Base-by-base conservation (phyloP, 202 grass and related monocot genomes). In the Musa balbisiana region DNA sequence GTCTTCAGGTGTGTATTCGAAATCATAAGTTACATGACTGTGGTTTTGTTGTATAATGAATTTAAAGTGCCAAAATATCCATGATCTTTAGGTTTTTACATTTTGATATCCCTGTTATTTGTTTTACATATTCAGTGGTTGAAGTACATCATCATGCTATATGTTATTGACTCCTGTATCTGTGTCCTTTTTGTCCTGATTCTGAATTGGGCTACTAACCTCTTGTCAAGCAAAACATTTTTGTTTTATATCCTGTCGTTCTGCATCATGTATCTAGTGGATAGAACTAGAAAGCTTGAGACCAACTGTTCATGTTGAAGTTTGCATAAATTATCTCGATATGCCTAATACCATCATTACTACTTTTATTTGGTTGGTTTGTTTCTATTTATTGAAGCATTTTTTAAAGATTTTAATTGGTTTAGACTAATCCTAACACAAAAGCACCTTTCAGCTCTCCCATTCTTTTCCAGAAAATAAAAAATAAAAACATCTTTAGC, bases 1-100 rank as follows among this genome's bases (percentile, higher is more conserved):
- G 84, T 99, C 87, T 90, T 99, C 74, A 89, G 94, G 94, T 91
- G 75, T 75, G 67, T 14, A n/a, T 86, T 85, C 50, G 53, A 64
- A 62, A 78, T 64, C 12, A 0, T 26, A 25, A 54, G 26, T 17
- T 15, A 10, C 56, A 24, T 17, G 13, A 26, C 3, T 55, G 12
- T 74, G 27, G 14, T 74, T 74, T 21, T 70, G 15, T 49, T n/a
- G 11, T 49, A 43, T 64, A 24, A 64, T 24, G 62, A 19, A 64
- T 64, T 10, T 20, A 0, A 64, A 24, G 5, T 11, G 6, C 21
- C 20, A 24, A 10, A 9, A 25, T 64, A 24, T 12, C 33, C 24
- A 9, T 64, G 62, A 24, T 22, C 62, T n/a, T 62, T 1, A 62
- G 19, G 15, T n/a, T 64, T 8, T 24, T 64, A 3, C 62, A 11